These are phyloP conservation scores for Naganishia friedmannii DNA, from an alignment of 768 basidiomycete genomes.

Conservation along the genomic window DNA sequence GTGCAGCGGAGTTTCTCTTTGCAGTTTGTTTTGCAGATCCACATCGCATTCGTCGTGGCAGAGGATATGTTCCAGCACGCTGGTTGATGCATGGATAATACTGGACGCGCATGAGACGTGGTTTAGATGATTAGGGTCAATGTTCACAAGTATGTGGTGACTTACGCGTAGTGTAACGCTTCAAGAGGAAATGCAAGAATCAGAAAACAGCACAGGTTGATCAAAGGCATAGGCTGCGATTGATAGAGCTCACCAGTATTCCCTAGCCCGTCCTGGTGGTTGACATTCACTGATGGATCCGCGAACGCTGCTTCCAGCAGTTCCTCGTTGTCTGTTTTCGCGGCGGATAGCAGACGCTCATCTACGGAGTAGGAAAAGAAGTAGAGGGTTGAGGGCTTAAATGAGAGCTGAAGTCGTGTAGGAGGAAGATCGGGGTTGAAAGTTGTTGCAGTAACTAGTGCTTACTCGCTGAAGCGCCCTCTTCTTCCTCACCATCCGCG, in stretches of 20 bases:
- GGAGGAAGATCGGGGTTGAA: too few species aligned
- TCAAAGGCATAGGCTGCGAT: too few species aligned
- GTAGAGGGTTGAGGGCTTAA: background rate
- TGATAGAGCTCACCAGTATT: constrained; percentile 20
- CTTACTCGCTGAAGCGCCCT: constrained; percentile 33
- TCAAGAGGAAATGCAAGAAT: too few species aligned
- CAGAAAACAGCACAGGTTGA: background rate
- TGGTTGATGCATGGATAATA: constrained; percentile 30
- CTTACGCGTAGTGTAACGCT: constrained; percentile 33
- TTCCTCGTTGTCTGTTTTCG: constrained; percentile 33
- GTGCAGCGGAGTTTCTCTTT: constrained; percentile 31
- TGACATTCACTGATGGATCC: constrained; percentile 25
- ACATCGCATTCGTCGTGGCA: constrained; percentile 30
- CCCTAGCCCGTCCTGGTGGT: constrained; percentile 31
- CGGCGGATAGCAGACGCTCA: constrained; percentile 26
- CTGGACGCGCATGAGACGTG: background rate
- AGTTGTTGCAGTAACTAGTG: too few species aligned
- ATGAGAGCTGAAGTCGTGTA: background rate
- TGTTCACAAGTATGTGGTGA: too few species aligned
- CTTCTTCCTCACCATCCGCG: constrained; percentile 12
- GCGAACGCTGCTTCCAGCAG: constrained; percentile 22
- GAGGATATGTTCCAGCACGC: constrained; percentile 30
- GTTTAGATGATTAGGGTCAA: background rate
- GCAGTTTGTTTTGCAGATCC: constrained; percentile 26
- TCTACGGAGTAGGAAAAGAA: constrained; percentile 8